These are phyloP conservation scores for Ustilago xerochloae DNA, from an alignment of 1,284 basidiomycete genomes.

Conservation along the genomic window DNA sequence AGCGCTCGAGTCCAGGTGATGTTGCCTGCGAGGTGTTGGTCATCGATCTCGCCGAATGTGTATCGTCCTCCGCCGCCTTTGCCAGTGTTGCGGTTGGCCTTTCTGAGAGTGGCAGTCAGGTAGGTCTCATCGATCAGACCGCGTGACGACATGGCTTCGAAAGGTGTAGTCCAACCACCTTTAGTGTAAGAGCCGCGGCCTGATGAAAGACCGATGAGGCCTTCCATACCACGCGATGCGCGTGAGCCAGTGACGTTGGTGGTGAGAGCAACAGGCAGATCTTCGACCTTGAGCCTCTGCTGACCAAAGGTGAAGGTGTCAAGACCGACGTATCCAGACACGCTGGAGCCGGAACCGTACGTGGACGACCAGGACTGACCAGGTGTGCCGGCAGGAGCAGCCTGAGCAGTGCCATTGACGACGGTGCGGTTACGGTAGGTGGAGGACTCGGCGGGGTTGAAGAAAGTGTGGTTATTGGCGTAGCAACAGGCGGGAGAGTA, in stretches of 20 bases:
- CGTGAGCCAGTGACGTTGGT: constrained; percentile 49
- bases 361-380: constrained; percentile 44
- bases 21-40: constrained; percentile 30
- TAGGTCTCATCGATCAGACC: constrained; percentile 47
- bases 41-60: constrained; percentile 54
- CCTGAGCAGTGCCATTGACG: constrained; percentile 14
- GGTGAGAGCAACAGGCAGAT: constrained; percentile 39
- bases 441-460: constrained; percentile 38
- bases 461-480: constrained; percentile 49
- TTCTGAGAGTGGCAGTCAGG: constrained; percentile 51
- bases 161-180: constrained; percentile 55
- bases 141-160: constrained; percentile 52
- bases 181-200: constrained; percentile 30
- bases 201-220: constrained; percentile 50
- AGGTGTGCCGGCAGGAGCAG: constrained; percentile 27
- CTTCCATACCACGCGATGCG: constrained; percentile 52
- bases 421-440: constrained; percentile 55
- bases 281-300: constrained; percentile 28
- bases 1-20: constrained; percentile 48
- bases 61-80: constrained; percentile 54
- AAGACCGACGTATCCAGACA: constrained; percentile 51
- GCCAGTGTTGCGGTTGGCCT: constrained; percentile 55
- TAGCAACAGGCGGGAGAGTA: constrained; percentile 60
- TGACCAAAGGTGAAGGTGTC: constrained; percentile 51
- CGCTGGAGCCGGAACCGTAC: constrained; percentile 44